Conservation (phyloP, 306 rosid species). For the Abrus pulchellus region DNA sequence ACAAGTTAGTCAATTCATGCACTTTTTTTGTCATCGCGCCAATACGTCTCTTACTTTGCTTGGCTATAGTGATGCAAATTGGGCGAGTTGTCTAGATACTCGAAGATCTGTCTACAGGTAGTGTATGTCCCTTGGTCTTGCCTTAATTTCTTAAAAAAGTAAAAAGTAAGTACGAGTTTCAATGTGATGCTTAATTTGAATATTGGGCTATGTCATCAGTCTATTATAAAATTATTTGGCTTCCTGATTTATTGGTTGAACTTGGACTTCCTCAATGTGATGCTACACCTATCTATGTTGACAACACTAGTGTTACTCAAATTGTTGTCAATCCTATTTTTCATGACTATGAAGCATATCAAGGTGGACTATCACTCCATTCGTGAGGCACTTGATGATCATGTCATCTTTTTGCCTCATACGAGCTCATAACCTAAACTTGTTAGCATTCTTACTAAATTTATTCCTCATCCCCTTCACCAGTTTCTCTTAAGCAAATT, state of each 20-base stretch:
- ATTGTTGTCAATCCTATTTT: not conserved
- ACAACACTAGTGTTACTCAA: no score
- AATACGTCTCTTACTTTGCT: no score
- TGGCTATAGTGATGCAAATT: not conserved
- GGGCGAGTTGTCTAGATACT: not conserved
- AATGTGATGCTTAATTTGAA: not conserved
- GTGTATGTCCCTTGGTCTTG: not conserved
- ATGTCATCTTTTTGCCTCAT: not conserved
- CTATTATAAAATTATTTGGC: not conserved
- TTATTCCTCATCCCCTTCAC: no score
- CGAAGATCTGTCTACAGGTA: not conserved
- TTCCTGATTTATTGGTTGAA: not conserved
- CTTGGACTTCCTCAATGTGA: not conserved
- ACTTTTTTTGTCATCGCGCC: not conserved
- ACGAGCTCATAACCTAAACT: no score
- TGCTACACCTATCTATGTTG: not conserved
- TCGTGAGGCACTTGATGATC: not conserved
- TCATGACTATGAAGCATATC: not conserved
- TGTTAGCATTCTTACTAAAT: no score
- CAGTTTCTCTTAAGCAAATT: no score
- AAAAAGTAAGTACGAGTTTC: not conserved
- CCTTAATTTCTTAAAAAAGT: not conserved
- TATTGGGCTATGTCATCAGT: not conserved
- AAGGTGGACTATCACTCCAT: not conserved
- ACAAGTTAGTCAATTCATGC: constrained; percentile 27